Evolutionary conservation across 2,329 filamentous ascomycete genomes (phyloP).

Genomic region (Alternaria brassicae): DNA sequence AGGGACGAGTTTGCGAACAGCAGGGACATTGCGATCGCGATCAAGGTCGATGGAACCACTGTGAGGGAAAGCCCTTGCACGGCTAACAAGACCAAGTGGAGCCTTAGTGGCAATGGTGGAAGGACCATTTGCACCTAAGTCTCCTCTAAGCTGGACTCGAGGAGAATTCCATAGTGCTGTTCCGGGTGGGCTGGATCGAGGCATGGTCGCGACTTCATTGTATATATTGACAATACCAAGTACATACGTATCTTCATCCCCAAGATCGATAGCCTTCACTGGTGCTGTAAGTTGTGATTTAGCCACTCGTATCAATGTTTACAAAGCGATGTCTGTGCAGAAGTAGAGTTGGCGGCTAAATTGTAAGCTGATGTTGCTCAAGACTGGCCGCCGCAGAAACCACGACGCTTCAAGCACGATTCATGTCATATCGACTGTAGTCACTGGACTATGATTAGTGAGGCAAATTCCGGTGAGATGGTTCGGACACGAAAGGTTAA

Average conservation of each 20-base stretch:
- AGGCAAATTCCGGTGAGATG: not conserved
- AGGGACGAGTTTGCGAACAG: slow-evolving; percentile 63
- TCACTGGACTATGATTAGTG: not conserved
- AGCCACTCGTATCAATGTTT: not conserved
- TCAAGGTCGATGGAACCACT: slow-evolving; percentile 59
- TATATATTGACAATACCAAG: slow-evolving; percentile 1
- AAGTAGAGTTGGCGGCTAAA: not conserved
- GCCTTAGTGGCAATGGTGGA: slow-evolving; percentile 55
- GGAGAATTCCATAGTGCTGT: not conserved
- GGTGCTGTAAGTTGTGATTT: not conserved
- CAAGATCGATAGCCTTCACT: too few species aligned
- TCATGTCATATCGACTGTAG: not conserved
- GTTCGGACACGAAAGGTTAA: slow-evolving; percentile 4
- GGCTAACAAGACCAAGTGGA: slow-evolving; percentile 59
- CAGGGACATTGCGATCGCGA: slow-evolving; percentile 59
- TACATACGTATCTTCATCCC: not conserved
- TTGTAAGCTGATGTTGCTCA: not conserved
- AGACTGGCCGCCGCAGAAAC: not conserved
- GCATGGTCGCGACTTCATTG: not conserved
- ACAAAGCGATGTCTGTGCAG: not conserved
- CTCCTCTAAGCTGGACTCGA: not conserved
- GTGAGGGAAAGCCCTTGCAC: slow-evolving; percentile 64
- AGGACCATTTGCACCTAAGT: slow-evolving; percentile 31
- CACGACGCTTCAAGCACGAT: not conserved
- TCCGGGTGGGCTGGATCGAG: fast-evolving